Conservation (phyloP, 176 grass and related monocot genomes). For the Ensete ventricosum region DNA sequence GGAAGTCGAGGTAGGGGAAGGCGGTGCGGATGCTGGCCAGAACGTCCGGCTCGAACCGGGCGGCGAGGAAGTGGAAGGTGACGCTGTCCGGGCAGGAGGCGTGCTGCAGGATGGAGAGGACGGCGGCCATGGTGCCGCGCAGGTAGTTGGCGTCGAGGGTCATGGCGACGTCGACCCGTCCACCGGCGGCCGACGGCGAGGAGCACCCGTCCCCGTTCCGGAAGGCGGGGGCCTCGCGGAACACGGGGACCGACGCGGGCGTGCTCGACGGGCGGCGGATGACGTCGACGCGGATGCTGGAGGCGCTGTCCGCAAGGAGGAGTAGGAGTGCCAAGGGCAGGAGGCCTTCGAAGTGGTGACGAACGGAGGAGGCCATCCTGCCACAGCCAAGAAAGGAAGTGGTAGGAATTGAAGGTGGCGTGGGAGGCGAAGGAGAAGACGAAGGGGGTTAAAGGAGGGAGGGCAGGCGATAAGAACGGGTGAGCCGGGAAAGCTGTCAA, state of each 20-base stretch:
- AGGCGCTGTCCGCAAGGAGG: neutral
- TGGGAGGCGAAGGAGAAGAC: neutral
- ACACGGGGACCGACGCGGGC: neutral
- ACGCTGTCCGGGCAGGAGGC: constrained; percentile 69
- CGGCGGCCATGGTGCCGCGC: constrained; percentile 59
- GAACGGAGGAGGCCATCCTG: neutral
- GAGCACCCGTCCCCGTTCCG: neutral
- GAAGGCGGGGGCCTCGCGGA: neutral
- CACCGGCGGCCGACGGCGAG: neutral
- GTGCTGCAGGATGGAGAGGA: constrained; percentile 86
- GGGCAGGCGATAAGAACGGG: neutral
- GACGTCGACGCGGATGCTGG: neutral
- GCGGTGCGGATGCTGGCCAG: constrained; percentile 42
- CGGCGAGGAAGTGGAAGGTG: constrained; percentile 62
- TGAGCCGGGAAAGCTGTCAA: neutral
- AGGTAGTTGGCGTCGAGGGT: constrained; percentile 94
- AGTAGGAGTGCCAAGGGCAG: neutral
- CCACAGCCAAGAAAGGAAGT: neutral
- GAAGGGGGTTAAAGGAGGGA: neutral
- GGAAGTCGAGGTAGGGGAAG: constrained; percentile 59
- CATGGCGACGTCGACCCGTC: constrained; percentile 39
- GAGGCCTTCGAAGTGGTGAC: neutral
- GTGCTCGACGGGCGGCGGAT: neutral
- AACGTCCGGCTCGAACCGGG: constrained; percentile 14
- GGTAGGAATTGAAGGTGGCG: neutral